Conservation (phyloP, 2,329 filamentous ascomycete genomes). For the Colletotrichum chrysophilum region DNA sequence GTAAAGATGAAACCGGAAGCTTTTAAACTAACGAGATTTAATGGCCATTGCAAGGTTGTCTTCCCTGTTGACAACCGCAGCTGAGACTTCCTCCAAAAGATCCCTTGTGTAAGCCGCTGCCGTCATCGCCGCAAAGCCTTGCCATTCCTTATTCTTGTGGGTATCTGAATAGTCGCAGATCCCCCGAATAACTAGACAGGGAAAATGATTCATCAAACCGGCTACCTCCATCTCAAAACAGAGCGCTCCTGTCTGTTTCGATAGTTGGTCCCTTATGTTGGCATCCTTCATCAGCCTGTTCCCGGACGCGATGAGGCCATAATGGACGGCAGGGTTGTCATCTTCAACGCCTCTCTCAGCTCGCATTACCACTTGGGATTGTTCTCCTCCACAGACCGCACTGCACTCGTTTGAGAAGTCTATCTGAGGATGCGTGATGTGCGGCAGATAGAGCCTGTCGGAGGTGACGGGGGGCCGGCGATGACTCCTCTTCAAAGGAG, state of each 20-base stretch:
- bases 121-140: conserved; percentile 36
- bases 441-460: no score
- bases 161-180: conserved; percentile 46
- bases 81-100: neutral
- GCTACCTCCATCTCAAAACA: conserved; percentile 36
- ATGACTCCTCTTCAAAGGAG: neutral
- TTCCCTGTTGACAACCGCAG: no score
- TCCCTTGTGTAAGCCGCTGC: conserved; percentile 34
- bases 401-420: no score
- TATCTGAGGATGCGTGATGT: no score
- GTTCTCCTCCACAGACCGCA: neutral
- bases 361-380: neutral
- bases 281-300: conserved; percentile 42
- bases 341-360: neutral
- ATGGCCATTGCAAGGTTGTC: no score
- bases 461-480: no score
- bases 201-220: conserved; percentile 29
- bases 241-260: neutral
- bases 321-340: conserved; percentile 21
- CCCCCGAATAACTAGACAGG: conserved; percentile 41
- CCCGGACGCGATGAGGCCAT: conserved; percentile 33
- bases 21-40: no score
- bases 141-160: conserved; percentile 43
- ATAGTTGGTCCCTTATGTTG: conserved; percentile 28
- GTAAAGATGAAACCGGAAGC: no score